Conservation (phyloP, 805 yeast species). For the Grigorovia transvaalensis region DNA sequence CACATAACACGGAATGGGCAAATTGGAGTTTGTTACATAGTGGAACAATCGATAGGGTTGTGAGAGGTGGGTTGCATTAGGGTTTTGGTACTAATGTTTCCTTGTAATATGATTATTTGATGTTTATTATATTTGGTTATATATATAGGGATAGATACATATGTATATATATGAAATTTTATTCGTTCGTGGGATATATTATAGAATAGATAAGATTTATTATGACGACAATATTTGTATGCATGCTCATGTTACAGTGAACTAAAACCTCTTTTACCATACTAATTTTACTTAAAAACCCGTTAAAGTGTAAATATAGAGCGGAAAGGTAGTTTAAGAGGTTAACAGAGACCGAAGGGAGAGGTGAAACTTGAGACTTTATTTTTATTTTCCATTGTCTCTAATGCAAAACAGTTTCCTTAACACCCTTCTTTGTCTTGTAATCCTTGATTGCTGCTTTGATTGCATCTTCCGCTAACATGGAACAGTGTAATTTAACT, state of each 20-base stretch:
- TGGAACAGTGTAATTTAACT: conserved; percentile 92
- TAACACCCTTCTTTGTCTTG: conserved; percentile 56
- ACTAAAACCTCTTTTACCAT: too few relatives aligned
- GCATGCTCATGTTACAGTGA: too few relatives aligned
- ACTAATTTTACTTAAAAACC: too few relatives aligned
- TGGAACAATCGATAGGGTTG: too few relatives aligned
- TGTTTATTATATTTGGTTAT: not conserved
- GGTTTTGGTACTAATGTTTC: too few relatives aligned
- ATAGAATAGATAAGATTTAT: not conserved
- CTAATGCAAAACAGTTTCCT: conserved; percentile 12
- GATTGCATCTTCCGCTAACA: conserved; percentile 98
- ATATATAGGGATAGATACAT: not conserved
- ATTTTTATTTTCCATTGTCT: too few relatives aligned
- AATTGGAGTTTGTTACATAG: not conserved
- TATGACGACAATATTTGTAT: not conserved
- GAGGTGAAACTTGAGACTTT: not conserved
- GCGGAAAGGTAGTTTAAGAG: too few relatives aligned
- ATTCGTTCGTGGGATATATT: not conserved
- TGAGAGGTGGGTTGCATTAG: too few relatives aligned
- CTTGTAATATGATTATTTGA: not conserved
- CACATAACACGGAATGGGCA: not conserved
- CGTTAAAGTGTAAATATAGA: too few relatives aligned
- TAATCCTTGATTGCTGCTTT: conserved; percentile 95
- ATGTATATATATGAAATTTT: conserved; percentile 1
- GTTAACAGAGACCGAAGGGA: not conserved